Base-by-base conservation (phyloP, 805 yeast genomes). In the Schwanniomyces yamadae region DNA sequence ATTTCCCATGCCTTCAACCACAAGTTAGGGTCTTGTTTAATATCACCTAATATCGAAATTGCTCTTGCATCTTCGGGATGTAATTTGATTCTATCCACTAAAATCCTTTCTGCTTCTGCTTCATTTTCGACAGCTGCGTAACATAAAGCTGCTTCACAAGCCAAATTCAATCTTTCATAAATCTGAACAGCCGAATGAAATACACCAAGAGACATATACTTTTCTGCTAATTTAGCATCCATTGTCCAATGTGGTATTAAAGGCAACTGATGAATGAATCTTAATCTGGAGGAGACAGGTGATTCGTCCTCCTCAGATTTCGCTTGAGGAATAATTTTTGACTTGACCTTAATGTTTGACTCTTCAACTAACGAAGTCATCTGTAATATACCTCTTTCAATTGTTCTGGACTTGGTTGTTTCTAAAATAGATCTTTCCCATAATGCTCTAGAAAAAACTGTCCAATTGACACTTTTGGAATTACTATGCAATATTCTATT, bases 331-430 rank as follows among this genome's bases (percentile, higher is more conserved):
- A 77, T 50, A 67, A 66, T 46, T 33, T 80, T 71, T 6, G 82
- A 64, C 36, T 71, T 68, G 34, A 83, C 77, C 38, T 80, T 75
- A 38, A 81, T 72, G 2, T 91, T 95, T 17, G 88, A 67, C 56
- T 90, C 96, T 53, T 89, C 96, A 18, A 90, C 93, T 28, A 93
- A 66, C 3, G 95, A 82, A 36, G 90, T 91, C 82, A 93, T 81
- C 61, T 93, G 99, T 34, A 93, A 68, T 4, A 90, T 80, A 33
- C 98, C 98, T 56, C 99, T 75, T 62, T 93, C 98, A 16, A 91
- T 82, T 1, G 97, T 91, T 54, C 84, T 81, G 1, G 95, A 79
- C 46, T 80, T 81, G 33, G 73, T 71, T 0, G 95, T 77, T 57
- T 93, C 99, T 23, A 90, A 66, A 14, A 85, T 50, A 6, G 96